A percentile compares a stretch with the other conserved stretches of the same genome.
These are phyloP conservation scores for Vitis hybrid DNA, from an alignment of 177 flowering plant genomes.

Conservation along the genomic window DNA sequence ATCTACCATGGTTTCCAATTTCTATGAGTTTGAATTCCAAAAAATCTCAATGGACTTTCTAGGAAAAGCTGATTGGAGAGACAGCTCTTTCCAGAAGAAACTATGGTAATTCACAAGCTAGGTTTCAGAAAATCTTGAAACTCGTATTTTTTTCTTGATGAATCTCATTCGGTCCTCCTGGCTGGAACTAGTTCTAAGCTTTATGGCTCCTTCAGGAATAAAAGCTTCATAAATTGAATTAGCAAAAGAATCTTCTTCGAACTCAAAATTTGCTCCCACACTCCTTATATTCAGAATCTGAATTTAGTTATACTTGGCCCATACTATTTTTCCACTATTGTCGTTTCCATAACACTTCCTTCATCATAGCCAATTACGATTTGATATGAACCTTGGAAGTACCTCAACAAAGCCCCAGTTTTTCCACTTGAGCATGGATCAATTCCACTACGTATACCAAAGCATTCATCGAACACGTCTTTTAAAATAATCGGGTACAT, in stretches of 20 bases:
- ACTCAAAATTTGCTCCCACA: slow-evolving; percentile 37
- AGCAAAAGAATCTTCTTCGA: slow-evolving; percentile 92
- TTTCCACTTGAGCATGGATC: no score
- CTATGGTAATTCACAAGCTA: slow-evolving; percentile 74
- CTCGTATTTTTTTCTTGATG: slow-evolving; percentile 84
- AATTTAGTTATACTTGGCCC: no score
- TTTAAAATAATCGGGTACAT: no score
- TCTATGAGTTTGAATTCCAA: slow-evolving; percentile 42
- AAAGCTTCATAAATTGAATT: slow-evolving; percentile 92
- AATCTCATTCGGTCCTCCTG: slow-evolving; percentile 67
- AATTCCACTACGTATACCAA: no score
- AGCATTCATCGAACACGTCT: no score
- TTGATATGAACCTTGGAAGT: no score
- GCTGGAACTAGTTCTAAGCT: slow-evolving; percentile 71
- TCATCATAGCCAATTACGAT: no score
- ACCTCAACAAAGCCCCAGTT: no score
- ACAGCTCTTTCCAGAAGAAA: slow-evolving; percentile 35
- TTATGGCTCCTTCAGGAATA: slow-evolving; percentile 66
- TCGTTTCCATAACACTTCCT: no score
- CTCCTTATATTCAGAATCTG: no score
- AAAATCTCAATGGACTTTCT: slow-evolving; percentile 56
- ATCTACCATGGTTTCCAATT: slow-evolving; percentile 31
- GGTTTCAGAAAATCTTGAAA: slow-evolving; percentile 92
- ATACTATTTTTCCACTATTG: no score
- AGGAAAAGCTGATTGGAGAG: slow-evolving; percentile 56